Conservation (phyloP, 1,284 basidiomycete species). For the Stygiomarasmius scandens region DNA sequence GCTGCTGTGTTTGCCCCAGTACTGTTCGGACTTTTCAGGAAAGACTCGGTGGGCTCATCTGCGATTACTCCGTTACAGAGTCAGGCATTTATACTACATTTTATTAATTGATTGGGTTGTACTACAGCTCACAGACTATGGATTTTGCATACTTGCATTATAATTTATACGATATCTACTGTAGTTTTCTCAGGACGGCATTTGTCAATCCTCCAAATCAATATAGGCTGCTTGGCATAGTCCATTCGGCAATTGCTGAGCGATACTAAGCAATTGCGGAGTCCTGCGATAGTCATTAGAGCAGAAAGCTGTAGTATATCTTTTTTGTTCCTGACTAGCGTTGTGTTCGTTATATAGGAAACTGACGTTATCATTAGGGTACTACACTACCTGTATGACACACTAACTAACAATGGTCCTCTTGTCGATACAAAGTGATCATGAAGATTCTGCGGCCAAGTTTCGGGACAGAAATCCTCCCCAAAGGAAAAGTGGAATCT, state of each 20-base stretch:
- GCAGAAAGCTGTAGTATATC: too few relatives aligned
- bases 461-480: constrained; percentile 28
- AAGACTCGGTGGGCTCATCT: constrained; percentile 40
- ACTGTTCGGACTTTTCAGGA: constrained; percentile 49
- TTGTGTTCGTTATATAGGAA: too few relatives aligned
- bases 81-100: constrained; percentile 57
- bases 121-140: too few relatives aligned
- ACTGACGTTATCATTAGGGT: too few relatives aligned
- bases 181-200: too few relatives aligned
- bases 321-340: too few relatives aligned
- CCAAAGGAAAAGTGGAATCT: constrained; percentile 35
- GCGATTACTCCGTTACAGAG: constrained; percentile 56
- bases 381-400: constrained; percentile 15
- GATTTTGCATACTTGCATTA: too few relatives aligned
- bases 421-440: constrained; percentile 35
- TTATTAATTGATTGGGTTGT: constrained; percentile 47
- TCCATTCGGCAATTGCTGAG: too few relatives aligned
- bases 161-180: not conserved
- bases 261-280: too few relatives aligned
- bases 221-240: too few relatives aligned
- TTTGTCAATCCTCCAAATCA: too few relatives aligned
- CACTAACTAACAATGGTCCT: constrained; percentile 18
- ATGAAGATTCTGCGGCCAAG: constrained; percentile 30
- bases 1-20: constrained; percentile 62
- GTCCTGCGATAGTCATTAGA: too few relatives aligned